Base-by-base conservation (phyloP, 2,329 filamentous ascomycete species). In the Ceratocystiopsis minuta region DNA sequence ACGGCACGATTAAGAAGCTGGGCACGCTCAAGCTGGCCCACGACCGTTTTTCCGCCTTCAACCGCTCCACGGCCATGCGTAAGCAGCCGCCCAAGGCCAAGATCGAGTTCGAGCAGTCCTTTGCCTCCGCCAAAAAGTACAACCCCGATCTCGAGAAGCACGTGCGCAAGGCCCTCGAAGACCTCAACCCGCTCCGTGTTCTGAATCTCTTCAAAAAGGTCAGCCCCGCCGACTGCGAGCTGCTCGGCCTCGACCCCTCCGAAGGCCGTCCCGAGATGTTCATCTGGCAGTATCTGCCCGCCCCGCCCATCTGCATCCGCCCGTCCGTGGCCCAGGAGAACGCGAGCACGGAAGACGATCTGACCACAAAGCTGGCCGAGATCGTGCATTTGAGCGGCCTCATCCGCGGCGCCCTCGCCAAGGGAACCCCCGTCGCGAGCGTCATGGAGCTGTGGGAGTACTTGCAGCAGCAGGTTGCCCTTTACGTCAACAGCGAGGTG, bases 361-460 rank as follows among this genome's bases (percentile, higher is more conserved):
- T 98, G 46, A 98, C 90, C 0, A 87, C 88, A 41, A 95, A 96
- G 57, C 72, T 98, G n/a, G 82, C 86, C 28, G 88, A 98, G 55
- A 96, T 98, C 49, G 80, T 95, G 11, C 84, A 92, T 53, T 84
- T 92, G 48, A 94, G 87, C 54, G 80, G 81, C 42, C 75, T 92
- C 51, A 84, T 98, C 48, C 78, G 81, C 39, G 80, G 83, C 17
- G 84, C 85, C 0, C 60, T 96, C 15, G 70, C 80, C 46, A 86
- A 85, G 50, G 88, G 88, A 11, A 82, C 87, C 14, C 77, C 85
- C 0, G 71, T 98, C 2, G 75, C 81, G 49, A 92, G 84, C 1
- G 82, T 96, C 43, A 92, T 96, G 78, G 90, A 98, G 57, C 86
- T 94, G 52, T 98, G 90, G 90, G 90, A 98, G 55, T 96, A 88